A percentile compares a stretch with the other conserved stretches of the same genome.
phyloP scores from a whole-genome alignment of 202 grass and related monocot species.

The Setaria italica region DNA sequence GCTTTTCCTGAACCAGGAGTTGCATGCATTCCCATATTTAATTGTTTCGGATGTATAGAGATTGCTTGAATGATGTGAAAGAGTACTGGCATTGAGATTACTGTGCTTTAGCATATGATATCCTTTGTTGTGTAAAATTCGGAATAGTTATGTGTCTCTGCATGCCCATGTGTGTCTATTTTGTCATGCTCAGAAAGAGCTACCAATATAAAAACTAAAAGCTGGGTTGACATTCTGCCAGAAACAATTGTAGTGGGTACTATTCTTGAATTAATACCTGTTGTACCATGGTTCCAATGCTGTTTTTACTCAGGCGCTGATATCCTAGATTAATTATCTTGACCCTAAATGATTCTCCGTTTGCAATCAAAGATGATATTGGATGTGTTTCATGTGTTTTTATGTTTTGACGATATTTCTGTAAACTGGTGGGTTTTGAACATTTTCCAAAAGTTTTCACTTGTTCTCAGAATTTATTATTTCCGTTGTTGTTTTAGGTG shows the following conservation, averaged over 20 bases:
- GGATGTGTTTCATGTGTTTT: not conserved
- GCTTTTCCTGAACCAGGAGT: not conserved
- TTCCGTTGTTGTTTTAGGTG: not conserved
- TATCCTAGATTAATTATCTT: not conserved
- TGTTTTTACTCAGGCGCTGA: not conserved
- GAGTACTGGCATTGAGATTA: not conserved
- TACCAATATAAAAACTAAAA: not conserved
- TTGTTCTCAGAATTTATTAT: conserved; percentile 15
- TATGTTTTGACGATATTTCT: not conserved
- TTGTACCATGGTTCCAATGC: not conserved
- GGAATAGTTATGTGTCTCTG: too few species aligned
- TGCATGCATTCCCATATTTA: conserved; percentile 15
- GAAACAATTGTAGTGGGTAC: not conserved
- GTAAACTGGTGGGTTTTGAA: conserved; percentile 3
- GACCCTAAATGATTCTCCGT: not conserved
- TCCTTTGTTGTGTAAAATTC: not conserved
- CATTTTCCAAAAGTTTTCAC: conserved; percentile 35
- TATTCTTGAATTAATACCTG: not conserved
- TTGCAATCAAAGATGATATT: not conserved
- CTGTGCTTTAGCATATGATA: not conserved
- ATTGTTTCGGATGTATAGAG: not conserved
- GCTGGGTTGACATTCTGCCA: not conserved
- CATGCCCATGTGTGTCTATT: not conserved
- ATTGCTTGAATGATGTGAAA: not conserved
- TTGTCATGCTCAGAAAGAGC: not conserved